Percentiles rank a stretch among this genome's conserved stretches.
These are phyloP conservation scores for Trapa incisa DNA, from an alignment of 345 rosid genomes.

Conservation along the genomic window DNA sequence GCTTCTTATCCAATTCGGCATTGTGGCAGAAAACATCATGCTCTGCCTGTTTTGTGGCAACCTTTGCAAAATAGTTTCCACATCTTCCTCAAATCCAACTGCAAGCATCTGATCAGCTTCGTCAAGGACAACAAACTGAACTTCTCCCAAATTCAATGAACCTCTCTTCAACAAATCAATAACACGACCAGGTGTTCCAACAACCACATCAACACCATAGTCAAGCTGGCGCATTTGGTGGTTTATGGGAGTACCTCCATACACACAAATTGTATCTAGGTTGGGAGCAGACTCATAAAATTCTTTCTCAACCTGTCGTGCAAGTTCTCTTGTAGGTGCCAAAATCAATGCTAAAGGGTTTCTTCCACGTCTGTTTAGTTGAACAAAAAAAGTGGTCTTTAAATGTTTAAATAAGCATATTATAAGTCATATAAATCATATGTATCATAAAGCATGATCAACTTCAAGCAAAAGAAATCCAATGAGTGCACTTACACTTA, in stretches of 20 bases:
- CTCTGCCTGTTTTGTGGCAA: slow-evolving; percentile 72
- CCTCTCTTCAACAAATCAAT: slow-evolving; percentile 92
- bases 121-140: too few relatives aligned
- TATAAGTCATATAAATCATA: too few relatives aligned
- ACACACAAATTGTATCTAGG: slow-evolving; percentile 73
- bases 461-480: too few relatives aligned
- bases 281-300: slow-evolving; percentile 68
- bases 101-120: slow-evolving; percentile 38
- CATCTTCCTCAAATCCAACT: slow-evolving; percentile 88
- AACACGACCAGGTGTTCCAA: slow-evolving; percentile 96
- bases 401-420: too few relatives aligned
- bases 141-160: slow-evolving; percentile 15
- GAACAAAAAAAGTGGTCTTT: too few relatives aligned
- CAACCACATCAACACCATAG: slow-evolving; percentile 74
- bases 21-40: slow-evolving; percentile 95
- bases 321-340: slow-evolving; percentile 51
- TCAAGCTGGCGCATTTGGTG: slow-evolving; percentile 65
- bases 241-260: slow-evolving; percentile 78
- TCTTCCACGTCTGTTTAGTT: too few relatives aligned
- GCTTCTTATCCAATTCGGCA: slow-evolving; percentile 39
- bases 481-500: too few relatives aligned
- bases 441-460: too few relatives aligned
- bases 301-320: slow-evolving; percentile 84
- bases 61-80: slow-evolving; percentile 54
- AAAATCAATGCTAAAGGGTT: too few relatives aligned